Evolutionary conservation across 75 land plant genomes (phyloP), one percentile per base, ranked within the genome.

Genomic region (Picea glauca): DNA sequence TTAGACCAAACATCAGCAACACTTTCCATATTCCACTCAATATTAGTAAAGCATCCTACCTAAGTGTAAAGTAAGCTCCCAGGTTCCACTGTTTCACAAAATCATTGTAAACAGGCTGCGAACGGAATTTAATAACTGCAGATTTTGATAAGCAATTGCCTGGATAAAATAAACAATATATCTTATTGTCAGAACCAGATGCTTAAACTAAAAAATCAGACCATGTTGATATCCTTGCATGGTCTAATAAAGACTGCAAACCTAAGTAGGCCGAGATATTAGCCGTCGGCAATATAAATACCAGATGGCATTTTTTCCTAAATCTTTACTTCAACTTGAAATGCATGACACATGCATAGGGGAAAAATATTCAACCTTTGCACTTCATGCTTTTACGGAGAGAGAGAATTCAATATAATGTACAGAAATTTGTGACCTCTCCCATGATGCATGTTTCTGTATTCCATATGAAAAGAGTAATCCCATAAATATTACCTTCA

Each of bases 1-100:
- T 67, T 57, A 68, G 17, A 72, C 58, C 63, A 60, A 33, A 77
- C 58, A 67, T 13, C 76, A n/a, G 13, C 7, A 18, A 57, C 4
- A 38, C 23, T 70, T 73, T 58, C 54, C n/a, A 54, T 13, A 70
- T 72, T 72, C 32, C 80, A 38, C 12, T 61, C 6, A 14, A 60
- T 46, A 73, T 50, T 54, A 1, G 17, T 12, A 57, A 50, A 79
- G 5, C 66, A 56, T 14, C 54, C 1, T 90, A 97, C 99, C 98
- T 92, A 72, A 95, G 76, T 58, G 94, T 88, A 81, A 93, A 97
- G 79, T 97, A 97, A 58, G 88, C 96, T 40, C 92, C 94, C 79
- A 93, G 75, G 66, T 97, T 97, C 99, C 99, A 97, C 58, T 85
- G 94, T 79, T 86, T 92, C 87, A 97, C 74, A 81, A 95, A 97